Evolutionary conservation across 106 monocot genomes (phyloP).

Genomic region (Posidonia australis): DNA sequence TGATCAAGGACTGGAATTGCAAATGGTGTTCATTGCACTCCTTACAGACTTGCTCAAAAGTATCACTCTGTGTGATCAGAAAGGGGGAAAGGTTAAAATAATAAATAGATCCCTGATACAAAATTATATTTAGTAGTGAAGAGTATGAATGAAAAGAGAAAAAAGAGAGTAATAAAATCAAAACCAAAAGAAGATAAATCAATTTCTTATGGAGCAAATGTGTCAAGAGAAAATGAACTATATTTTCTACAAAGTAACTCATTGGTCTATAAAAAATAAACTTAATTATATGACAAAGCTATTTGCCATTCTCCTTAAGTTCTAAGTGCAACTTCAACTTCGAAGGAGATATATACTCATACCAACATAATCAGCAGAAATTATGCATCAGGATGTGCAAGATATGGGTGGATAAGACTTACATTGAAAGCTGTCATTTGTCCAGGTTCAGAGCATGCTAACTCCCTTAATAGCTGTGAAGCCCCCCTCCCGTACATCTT

Average conservation of each 20-base stretch:
- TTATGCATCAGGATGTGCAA: background rate
- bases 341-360: background rate
- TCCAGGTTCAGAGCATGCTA: slow-evolving; percentile 43
- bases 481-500: slow-evolving; percentile 71
- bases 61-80: slow-evolving; percentile 44
- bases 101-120: background rate
- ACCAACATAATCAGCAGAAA: background rate
- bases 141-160: background rate
- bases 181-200: background rate
- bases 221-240: background rate
- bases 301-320: background rate
- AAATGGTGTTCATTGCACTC: slow-evolving; percentile 74
- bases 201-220: background rate
- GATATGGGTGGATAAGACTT: background rate
- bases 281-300: background rate
- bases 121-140: background rate
- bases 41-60: slow-evolving; percentile 72
- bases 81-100: background rate
- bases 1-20: slow-evolving; percentile 67
- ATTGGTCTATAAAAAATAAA: too few species aligned
- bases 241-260: background rate
- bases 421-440: slow-evolving; percentile 64
- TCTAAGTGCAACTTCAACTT: background rate
- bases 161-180: background rate
- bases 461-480: slow-evolving; percentile 53